phyloP scores from a whole-genome alignment of 192 early-diverging fungal species.

The Coemansia sp. region DNA sequence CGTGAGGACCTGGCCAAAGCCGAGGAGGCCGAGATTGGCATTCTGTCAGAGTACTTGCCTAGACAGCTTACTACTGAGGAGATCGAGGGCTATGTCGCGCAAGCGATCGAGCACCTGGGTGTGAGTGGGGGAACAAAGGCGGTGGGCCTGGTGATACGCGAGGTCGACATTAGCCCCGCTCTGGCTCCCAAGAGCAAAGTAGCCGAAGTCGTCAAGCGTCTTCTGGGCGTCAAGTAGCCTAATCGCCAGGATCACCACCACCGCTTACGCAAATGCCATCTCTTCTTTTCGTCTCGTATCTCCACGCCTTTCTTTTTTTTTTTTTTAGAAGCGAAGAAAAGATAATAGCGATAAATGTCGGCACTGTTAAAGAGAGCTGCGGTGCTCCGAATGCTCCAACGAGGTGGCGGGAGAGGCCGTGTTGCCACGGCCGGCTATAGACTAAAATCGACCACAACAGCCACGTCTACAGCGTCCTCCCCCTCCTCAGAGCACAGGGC shows the following conservation, averaged over 20 bases:
- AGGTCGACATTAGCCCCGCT: slow-evolving; percentile 63
- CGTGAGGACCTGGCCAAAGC: slow-evolving; percentile 71
- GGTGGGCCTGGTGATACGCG: slow-evolving; percentile 87
- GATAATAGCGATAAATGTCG: background rate
- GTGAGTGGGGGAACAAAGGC: slow-evolving; percentile 59
- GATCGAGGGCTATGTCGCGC: slow-evolving; percentile 61
- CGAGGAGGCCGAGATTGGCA: slow-evolving; percentile 67
- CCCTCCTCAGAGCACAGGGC: background rate
- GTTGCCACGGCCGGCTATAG: background rate
- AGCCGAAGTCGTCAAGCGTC: slow-evolving; percentile 70
- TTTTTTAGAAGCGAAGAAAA: background rate
- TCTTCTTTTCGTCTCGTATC: background rate
- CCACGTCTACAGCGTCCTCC: background rate
- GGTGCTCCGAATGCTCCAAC: background rate
- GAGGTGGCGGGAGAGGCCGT: background rate
- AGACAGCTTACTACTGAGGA: slow-evolving; percentile 71
- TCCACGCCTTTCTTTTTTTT: background rate
- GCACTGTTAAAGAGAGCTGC: background rate
- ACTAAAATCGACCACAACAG: slow-evolving; percentile 28
- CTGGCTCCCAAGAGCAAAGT: slow-evolving; percentile 74
- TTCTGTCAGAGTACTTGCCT: slow-evolving; percentile 75
- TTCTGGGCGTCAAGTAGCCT: slow-evolving; percentile 43
- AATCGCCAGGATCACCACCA: background rate
- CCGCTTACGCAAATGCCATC: slow-evolving; percentile 1
- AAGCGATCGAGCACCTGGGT: slow-evolving; percentile 48